These are phyloP conservation scores for Plectosphaerella plurivora DNA, from an alignment of 2,329 filamentous ascomycete species.

Conservation along the genomic window DNA sequence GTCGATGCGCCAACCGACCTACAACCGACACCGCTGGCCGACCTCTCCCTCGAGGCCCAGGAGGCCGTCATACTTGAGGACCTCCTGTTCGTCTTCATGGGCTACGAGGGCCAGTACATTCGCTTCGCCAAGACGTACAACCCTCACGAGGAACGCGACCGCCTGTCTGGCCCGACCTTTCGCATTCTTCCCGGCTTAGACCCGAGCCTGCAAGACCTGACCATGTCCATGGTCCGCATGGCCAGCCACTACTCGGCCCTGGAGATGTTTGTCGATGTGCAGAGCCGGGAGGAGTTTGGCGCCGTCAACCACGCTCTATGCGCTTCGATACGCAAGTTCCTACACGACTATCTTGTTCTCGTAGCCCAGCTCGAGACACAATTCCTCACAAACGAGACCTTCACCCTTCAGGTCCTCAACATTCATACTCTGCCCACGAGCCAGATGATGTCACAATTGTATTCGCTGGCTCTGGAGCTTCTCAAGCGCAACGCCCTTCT, in stretches of 20 bases:
- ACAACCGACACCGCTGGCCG: conserved; percentile 62
- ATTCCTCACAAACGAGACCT: conserved; percentile 79
- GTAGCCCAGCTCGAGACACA: conserved; percentile 93
- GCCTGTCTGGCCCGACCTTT: conserved; percentile 77
- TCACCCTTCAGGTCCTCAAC: conserved; percentile 90
- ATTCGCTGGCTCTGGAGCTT: conserved; percentile 81
- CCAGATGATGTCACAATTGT: conserved; percentile 88
- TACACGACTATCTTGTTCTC: conserved; percentile 92
- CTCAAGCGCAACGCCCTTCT: conserved; percentile 83
- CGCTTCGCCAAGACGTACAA: conserved; percentile 81
- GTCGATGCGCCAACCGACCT: conserved; percentile 64
- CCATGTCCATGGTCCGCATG: conserved; percentile 85
- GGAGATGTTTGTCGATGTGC: conserved; percentile 89
- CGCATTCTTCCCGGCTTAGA: conserved; percentile 79
- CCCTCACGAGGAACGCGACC: conserved; percentile 78
- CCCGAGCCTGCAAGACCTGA: conserved; percentile 84
- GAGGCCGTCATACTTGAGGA: conserved; percentile 88
- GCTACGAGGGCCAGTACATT: conserved; percentile 96
- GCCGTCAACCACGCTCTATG: conserved; percentile 94
- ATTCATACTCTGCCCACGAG: conserved; percentile 85
- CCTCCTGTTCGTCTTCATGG: conserved; percentile 93
- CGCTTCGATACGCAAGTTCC: conserved; percentile 83
- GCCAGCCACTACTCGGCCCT: conserved; percentile 90
- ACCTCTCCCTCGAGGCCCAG: conserved; percentile 74
- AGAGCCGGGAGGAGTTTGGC: conserved; percentile 89